These are phyloP conservation scores for Fusarium irregulare DNA, from an alignment of 2,329 filamentous ascomycete genomes.

Conservation along the genomic window DNA sequence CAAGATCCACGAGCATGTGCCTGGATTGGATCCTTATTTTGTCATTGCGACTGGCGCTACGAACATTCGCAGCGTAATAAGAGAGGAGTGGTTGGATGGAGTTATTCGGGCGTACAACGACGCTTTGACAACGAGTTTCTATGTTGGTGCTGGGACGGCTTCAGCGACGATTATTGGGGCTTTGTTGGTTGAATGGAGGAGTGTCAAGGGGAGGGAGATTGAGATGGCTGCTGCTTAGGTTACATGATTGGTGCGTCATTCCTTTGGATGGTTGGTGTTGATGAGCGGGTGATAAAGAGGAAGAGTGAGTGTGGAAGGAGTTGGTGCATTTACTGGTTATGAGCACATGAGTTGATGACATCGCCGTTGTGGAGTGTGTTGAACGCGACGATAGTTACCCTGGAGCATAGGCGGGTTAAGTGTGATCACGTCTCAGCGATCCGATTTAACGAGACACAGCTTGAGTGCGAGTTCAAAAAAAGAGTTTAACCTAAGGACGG, in stretches of 20 bases:
- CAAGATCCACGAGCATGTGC: constrained; percentile 52
- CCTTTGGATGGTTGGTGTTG: neutral
- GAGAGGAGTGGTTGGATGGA: constrained; percentile 46
- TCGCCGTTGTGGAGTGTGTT: neutral
- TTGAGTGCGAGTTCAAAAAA: too few relatives aligned
- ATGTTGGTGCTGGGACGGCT: constrained; percentile 58
- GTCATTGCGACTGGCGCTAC: constrained; percentile 55
- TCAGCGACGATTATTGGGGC: constrained; percentile 57
- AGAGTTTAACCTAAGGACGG: too few relatives aligned
- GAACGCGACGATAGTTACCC: neutral
- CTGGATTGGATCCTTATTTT: constrained; percentile 48
- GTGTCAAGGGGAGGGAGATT: constrained; percentile 65
- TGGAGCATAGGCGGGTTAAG: fast-evolving
- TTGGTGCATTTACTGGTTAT: neutral
- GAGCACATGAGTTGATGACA: neutral
- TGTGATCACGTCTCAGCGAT: neutral
- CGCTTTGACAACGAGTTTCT: constrained; percentile 57
- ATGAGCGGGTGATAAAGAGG: neutral
- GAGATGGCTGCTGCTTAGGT: constrained; percentile 45
- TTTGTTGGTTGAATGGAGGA: constrained; percentile 64
- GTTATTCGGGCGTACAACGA: constrained; percentile 58
- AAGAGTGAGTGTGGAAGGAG: neutral
- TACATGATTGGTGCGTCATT: neutral
- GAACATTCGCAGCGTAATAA: constrained; percentile 47
- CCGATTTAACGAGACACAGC: too few relatives aligned